Evolutionary conservation across 192 early-diverging fungal genomes (phyloP).

Genomic region (Phlyctochytrium bullatum): DNA sequence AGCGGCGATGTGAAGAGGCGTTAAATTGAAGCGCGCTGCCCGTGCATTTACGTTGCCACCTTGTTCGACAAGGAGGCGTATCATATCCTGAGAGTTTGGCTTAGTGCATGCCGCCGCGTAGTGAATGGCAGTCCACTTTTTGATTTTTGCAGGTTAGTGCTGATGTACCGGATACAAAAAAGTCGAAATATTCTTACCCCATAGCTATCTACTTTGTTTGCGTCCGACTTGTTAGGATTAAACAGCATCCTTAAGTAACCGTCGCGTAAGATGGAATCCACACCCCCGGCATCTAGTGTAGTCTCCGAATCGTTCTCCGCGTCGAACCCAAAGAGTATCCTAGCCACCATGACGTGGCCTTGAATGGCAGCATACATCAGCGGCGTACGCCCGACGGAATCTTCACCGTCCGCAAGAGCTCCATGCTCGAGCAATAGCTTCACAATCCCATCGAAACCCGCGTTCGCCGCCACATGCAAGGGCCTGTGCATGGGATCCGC

Average conservation of each 20-base stretch:
- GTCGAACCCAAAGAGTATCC: too few relatives aligned
- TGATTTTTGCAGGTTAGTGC: too few relatives aligned
- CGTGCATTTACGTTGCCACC: constrained; percentile 16
- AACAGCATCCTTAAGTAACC: too few relatives aligned
- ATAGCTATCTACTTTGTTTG: constrained; percentile 21
- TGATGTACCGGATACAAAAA: too few relatives aligned
- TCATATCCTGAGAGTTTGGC: constrained; percentile 8
- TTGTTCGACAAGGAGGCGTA: constrained; percentile 13
- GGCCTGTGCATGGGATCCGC: not conserved
- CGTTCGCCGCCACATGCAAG: constrained; percentile 21
- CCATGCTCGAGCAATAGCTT: constrained; percentile 12
- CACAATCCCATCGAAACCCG: constrained; percentile 17
- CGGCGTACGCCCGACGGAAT: constrained; percentile 19
- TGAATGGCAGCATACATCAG: constrained; percentile 34
- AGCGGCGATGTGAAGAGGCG: constrained; percentile 39
- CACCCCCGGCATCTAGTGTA: too few relatives aligned
- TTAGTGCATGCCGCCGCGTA: constrained; percentile 30
- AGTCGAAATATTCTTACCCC: constrained; percentile 12
- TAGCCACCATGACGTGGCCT: constrained; percentile 16
- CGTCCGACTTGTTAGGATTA: constrained; percentile 1
- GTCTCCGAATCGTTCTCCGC: too few relatives aligned
- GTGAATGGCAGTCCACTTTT: constrained; percentile 24
- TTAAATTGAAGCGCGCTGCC: constrained; percentile 19
- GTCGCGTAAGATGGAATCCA: too few relatives aligned
- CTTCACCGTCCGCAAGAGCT: constrained; percentile 16